Percentiles rank a stretch among this genome's conserved stretches.
phyloP scores from a whole-genome alignment of 768 basidiomycete genomes.

The Psilocybe tampanensis region DNA sequence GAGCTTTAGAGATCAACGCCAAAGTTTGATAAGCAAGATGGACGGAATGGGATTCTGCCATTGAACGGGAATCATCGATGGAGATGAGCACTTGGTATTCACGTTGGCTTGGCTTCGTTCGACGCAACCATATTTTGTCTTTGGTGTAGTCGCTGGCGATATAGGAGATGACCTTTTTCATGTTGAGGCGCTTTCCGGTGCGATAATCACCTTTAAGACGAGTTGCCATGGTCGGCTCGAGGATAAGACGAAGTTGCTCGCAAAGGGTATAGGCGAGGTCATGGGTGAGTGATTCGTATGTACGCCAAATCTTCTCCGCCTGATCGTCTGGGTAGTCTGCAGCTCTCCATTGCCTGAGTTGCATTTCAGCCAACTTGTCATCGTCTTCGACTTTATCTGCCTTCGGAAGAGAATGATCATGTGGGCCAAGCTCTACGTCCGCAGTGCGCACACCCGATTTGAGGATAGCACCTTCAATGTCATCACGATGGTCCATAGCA shows the following conservation, averaged over 20 bases:
- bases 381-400: constrained; percentile 35
- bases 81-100: constrained; percentile 96
- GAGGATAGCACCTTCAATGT: constrained; percentile 51
- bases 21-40: constrained; percentile 95
- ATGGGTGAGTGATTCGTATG: constrained; percentile 88
- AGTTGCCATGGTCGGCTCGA: constrained; percentile 93
- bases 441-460: constrained; percentile 28
- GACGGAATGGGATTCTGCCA: constrained; percentile 91
- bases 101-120: constrained; percentile 90
- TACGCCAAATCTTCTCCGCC: constrained; percentile 85
- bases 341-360: constrained; percentile 63
- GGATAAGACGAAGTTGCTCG: constrained; percentile 94
- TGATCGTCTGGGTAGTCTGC: constrained; percentile 54
- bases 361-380: constrained; percentile 41
- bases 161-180: constrained; percentile 98
- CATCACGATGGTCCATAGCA: constrained; percentile 26
- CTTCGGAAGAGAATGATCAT: constrained; percentile 25
- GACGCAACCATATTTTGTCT: constrained; percentile 97
- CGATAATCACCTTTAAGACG: constrained; percentile 96
- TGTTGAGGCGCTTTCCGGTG: constrained; percentile 95
- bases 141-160: constrained; percentile 99
- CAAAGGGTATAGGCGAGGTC: constrained; percentile 91
- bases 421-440: constrained; percentile 20
- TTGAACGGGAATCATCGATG: constrained; percentile 95
- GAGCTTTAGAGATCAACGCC: constrained; percentile 87